Evolutionary conservation across 345 rosid species (phyloP).

Genomic region (Boechera stricta): DNA sequence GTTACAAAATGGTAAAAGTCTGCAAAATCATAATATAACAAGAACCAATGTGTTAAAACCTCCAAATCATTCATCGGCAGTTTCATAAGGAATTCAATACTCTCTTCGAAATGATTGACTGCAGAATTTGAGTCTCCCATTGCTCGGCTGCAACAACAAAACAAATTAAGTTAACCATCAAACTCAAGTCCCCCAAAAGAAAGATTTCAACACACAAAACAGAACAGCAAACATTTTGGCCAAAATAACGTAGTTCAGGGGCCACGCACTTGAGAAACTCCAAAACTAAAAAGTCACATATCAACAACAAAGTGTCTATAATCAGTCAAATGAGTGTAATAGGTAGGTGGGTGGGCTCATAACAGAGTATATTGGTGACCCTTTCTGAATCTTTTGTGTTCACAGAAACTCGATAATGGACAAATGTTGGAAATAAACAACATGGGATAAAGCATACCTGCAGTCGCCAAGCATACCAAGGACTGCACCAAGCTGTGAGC

Average conservation of each 20-base stretch:
- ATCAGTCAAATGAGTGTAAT: neutral
- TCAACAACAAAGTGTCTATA: constrained; percentile 1
- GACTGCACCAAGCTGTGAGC: constrained; percentile 99
- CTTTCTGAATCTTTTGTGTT: neutral
- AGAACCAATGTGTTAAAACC: constrained; percentile 53
- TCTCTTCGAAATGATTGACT: constrained; percentile 81
- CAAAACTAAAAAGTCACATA: neutral
- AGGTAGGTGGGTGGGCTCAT: neutral
- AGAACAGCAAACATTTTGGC: neutral
- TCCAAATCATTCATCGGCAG: constrained; percentile 80
- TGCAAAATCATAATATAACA: constrained; percentile 2
- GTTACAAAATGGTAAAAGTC: constrained; percentile 22
- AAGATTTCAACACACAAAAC: constrained; percentile 27
- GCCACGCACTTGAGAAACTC: neutral
- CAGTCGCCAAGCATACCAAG: constrained; percentile 99
- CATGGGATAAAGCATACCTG: constrained; percentile 56
- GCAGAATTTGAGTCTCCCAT: constrained; percentile 83
- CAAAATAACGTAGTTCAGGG: neutral
- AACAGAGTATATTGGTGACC: constrained; percentile 20
- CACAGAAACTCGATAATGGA: constrained; percentile 6
- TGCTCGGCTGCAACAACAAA: constrained; percentile 71
- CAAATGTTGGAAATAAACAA: neutral
- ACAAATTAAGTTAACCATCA: constrained; percentile 4
- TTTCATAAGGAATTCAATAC: constrained; percentile 75
- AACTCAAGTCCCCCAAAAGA: neutral